Conservation (phyloP, 1,284 basidiomycete genomes). For the Cutaneotrichosporon sp. region DNA sequence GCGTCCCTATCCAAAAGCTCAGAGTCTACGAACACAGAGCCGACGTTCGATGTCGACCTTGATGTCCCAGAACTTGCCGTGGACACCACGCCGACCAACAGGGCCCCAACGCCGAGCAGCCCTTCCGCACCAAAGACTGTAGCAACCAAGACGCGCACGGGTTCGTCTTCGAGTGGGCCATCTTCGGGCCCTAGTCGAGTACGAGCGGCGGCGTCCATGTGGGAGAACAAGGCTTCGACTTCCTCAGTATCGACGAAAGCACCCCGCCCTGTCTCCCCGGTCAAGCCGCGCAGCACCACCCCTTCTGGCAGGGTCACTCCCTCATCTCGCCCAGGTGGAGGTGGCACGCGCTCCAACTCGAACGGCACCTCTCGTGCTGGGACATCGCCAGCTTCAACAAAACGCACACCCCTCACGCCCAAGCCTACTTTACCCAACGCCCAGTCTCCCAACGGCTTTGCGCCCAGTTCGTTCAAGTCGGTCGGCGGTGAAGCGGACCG, state of each 20-base stretch:
- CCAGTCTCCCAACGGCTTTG: neutral
- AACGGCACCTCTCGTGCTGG: neutral
- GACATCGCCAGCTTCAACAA: conserved; percentile 1
- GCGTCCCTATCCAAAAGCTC: no score
- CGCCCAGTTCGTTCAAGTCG: conserved; percentile 8
- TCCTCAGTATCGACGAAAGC: neutral
- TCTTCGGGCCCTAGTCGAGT: conserved; percentile 8
- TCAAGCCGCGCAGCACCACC: neutral
- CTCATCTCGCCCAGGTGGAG: neutral
- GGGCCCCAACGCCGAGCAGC: neutral
- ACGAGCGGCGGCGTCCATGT: conserved; percentile 16
- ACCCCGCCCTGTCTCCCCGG: neutral
- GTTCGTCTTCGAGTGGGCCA: neutral
- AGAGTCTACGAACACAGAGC: no score
- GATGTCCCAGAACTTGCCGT: neutral
- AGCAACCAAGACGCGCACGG: conserved; percentile 4
- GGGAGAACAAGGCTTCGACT: conserved; percentile 15
- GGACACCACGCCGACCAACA: neutral
- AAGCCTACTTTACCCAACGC: neutral
- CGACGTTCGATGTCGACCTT: neutral
- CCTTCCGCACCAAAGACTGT: neutral
- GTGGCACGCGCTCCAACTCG: neutral
- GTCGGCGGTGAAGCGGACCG: neutral
- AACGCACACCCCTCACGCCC: neutral
- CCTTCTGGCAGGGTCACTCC: neutral